Conservation (phyloP, 2,329 filamentous ascomycete species). For the Cladorrhinum sp. region DNA sequence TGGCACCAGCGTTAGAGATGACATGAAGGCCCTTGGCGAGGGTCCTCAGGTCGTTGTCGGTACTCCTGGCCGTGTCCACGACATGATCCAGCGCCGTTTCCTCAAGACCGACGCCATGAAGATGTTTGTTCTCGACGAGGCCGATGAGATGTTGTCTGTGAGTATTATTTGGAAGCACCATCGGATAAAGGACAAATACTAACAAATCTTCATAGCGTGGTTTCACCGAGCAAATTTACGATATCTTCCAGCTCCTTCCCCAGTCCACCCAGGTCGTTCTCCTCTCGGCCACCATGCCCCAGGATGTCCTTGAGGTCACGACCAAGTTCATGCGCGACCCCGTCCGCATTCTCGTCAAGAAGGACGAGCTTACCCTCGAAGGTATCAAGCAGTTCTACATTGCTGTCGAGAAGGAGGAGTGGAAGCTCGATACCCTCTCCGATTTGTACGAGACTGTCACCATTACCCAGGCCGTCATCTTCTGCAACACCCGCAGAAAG, state of each 20-base stretch:
- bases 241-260: conserved; percentile 98
- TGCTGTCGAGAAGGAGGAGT: conserved; percentile 99
- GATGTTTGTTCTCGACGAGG: conserved; percentile 99
- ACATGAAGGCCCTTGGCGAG: conserved; percentile 96
- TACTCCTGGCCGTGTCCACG: conserved; percentile 95
- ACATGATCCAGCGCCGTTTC: conserved; percentile 99
- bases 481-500: conserved; percentile 99
- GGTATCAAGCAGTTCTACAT: conserved; percentile 99
- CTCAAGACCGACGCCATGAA: conserved; percentile 98
- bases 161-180: conserved; percentile 34
- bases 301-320: conserved; percentile 98
- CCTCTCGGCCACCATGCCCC: conserved; percentile 96
- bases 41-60: conserved; percentile 97
- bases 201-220: conserved; percentile 65
- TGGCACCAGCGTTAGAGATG: conserved; percentile 95
- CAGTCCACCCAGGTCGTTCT: conserved; percentile 98
- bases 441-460: conserved; percentile 99
- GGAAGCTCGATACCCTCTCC: conserved; percentile 98
- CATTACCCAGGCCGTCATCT: conserved; percentile 99
- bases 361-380: conserved; percentile 98
- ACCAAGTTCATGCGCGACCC: conserved; percentile 99
- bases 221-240: conserved; percentile 99
- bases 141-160: conserved; percentile 97
- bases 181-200: conserved; percentile 26
- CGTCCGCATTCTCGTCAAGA: conserved; percentile 98